Evolutionary conservation across 179 eudicot genomes (phyloP).

Genomic region (Beta corolliflora): DNA sequence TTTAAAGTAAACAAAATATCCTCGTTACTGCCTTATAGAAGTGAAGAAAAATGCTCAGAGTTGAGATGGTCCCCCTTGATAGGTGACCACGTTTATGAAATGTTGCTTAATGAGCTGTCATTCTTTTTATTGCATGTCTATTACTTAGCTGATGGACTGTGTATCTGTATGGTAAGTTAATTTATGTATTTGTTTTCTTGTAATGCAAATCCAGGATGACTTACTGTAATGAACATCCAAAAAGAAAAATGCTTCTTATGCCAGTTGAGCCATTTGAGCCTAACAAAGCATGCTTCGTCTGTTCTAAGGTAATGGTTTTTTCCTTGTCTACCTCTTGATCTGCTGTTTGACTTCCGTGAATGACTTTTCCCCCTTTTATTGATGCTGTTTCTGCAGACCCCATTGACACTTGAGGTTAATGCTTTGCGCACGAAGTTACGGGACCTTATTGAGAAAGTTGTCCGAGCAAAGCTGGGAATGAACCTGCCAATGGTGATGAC

Average conservation of each 20-base stretch:
- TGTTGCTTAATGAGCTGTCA: background rate
- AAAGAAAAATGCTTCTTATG: conserved; percentile 94
- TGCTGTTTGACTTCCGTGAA: conserved; percentile 1
- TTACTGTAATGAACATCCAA: conserved; percentile 81
- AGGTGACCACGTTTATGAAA: background rate
- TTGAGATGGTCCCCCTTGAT: background rate
- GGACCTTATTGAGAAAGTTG: conserved; percentile 84
- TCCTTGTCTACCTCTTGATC: background rate
- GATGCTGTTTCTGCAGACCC: conserved; percentile 57
- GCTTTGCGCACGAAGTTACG: conserved; percentile 74
- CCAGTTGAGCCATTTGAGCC: conserved; percentile 95
- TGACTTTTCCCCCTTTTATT: conserved; percentile 5
- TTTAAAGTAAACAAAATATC: background rate
- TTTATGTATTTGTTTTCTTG: background rate
- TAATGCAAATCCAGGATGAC: conserved; percentile 68
- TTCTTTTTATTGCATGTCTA: background rate
- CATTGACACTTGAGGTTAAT: conserved; percentile 80
- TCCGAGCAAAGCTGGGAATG: conserved; percentile 88
- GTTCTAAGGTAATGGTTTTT: conserved; percentile 65
- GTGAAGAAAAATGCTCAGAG: background rate
- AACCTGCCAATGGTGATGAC: conserved; percentile 77
- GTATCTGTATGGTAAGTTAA: background rate
- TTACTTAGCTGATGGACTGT: background rate
- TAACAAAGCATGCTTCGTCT: conserved; percentile 82
- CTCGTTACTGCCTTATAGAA: background rate